A percentile compares a stretch with the other conserved stretches of the same genome.
Conservation (phyloP, 805 yeast species). For the Wickerhamiella lipophila region DNA sequence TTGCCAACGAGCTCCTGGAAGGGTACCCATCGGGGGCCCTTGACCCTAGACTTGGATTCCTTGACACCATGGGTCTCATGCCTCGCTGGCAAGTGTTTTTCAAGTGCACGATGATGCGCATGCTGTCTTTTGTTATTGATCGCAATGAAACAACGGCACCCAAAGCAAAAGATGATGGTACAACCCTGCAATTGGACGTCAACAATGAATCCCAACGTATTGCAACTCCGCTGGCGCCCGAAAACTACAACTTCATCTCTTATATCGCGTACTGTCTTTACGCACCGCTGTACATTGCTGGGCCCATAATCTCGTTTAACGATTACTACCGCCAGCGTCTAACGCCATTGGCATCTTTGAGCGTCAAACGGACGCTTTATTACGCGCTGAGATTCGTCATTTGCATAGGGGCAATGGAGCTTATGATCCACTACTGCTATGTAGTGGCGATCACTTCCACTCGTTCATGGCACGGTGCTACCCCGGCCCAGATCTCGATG, state of each 20-base stretch:
- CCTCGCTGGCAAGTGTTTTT: slow-evolving; percentile 92
- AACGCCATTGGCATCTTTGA: slow-evolving; percentile 48
- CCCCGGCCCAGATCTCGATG: slow-evolving; percentile 92
- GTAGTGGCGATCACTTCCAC: slow-evolving; percentile 88
- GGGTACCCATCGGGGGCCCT: slow-evolving; percentile 39
- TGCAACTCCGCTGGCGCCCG: slow-evolving; percentile 42
- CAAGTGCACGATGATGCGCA: slow-evolving; percentile 75
- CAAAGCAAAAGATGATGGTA: slow-evolving; percentile 9
- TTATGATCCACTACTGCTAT: slow-evolving; percentile 72
- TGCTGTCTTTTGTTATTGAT: slow-evolving; percentile 75
- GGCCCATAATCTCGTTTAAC: slow-evolving; percentile 87
- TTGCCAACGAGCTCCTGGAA: slow-evolving; percentile 60
- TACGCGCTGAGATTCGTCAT: slow-evolving; percentile 59
- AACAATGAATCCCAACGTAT: slow-evolving; percentile 22
- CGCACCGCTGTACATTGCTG: slow-evolving; percentile 86
- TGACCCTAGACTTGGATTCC: slow-evolving; percentile 32
- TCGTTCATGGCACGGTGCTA: slow-evolving; percentile 76
- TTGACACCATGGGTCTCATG: slow-evolving; percentile 57
- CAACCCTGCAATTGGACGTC: background rate
- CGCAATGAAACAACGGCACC: slow-evolving; percentile 12
- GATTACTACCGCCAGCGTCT: slow-evolving; percentile 63
- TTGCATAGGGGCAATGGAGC: slow-evolving; percentile 80
- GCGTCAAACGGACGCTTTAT: slow-evolving; percentile 35
- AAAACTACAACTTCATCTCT: slow-evolving; percentile 50
- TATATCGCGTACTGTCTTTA: slow-evolving; percentile 68